Evolutionary conservation across 208 protist species (phyloP).

Genomic region (Trypanosoma grayi): DNA sequence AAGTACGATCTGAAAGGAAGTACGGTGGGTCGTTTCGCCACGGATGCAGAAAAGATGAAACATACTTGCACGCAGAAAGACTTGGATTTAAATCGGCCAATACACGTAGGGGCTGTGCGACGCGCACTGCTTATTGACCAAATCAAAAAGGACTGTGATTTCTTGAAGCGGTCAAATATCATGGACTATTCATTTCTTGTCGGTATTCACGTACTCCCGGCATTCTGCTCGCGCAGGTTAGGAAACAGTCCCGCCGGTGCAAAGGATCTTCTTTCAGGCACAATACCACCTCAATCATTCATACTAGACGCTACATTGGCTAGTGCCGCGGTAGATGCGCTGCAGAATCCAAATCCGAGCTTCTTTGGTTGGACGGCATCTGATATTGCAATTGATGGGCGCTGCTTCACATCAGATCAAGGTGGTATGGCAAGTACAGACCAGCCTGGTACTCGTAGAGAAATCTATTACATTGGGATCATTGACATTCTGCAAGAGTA

Average conservation of each 20-base stretch:
- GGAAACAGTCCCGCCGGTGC: neutral
- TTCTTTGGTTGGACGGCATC: neutral
- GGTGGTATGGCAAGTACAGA: conserved; percentile 81
- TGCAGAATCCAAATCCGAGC: neutral
- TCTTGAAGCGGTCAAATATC: conserved; percentile 81
- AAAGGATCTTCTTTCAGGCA: conserved; percentile 2
- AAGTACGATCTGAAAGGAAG: conserved; percentile 95
- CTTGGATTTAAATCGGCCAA: conserved; percentile 79
- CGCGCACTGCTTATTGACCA: conserved; percentile 80
- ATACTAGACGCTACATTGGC: conserved; percentile 1
- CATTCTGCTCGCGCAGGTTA: neutral
- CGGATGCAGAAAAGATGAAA: conserved; percentile 73
- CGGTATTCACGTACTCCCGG: conserved; percentile 80
- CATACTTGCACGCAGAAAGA: conserved; percentile 91
- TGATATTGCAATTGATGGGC: conserved; percentile 35
- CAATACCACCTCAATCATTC: neutral
- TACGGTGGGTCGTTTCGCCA: conserved; percentile 87
- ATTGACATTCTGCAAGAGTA: conserved; percentile 95
- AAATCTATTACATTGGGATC: conserved; percentile 94
- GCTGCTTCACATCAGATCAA: conserved; percentile 77
- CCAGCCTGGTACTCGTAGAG: conserved; percentile 43
- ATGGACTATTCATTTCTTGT: conserved; percentile 95
- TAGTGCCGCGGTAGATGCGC: neutral
- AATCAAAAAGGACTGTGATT: conserved; percentile 84
- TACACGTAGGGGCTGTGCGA: conserved; percentile 69